Base-by-base conservation (phyloP, 257 asterid genomes). In the Solanum bulbocastanum region DNA sequence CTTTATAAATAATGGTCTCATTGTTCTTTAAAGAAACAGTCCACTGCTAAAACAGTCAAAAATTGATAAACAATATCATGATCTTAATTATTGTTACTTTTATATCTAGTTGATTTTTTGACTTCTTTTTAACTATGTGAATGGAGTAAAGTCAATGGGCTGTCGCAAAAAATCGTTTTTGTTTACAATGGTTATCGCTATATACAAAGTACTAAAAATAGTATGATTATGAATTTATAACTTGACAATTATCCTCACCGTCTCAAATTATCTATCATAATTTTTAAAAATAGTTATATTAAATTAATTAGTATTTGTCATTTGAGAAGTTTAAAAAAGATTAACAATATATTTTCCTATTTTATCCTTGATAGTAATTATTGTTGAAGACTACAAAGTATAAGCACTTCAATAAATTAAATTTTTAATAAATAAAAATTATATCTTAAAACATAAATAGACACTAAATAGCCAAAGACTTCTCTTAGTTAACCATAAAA, bases 161-260 rank as follows among this genome's bases (percentile, higher is more conserved):
- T 35, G 37, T 56, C 10, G 65, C 65, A 56, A 20, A 56, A 18
- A 56, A 56, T 1, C 10, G n/a, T 56, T 56, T 49, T 14, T 46
- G 18, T 33, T 72, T 36, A 73, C 6, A 2, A 74, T 74, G 3
- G 25, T 27, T 27, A 22, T 25, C 36, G 15, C 44, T 25, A 27
- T n/a, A 25, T 82, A 25, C 32, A 14, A 44, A 82, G 68, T 27
- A 46, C 23, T 52, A 16, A 52, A 6, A 6, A 16, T 14, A 46
- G 10, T 16, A 16, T 49, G 36, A 68, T 6, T 30, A 68, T 1
- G 22, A 27, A 68, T 68, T 68, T 11, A 68, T 30, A 30, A 27
- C 10, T 30, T 68, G 0, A 11, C 1, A 68, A 27, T 27, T 68
- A 68, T 1, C 1, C 8, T 15, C 1, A 1, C 1, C 11, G 2